phyloP scores from a whole-genome alignment of 768 basidiomycete species.

The Panaeolus cyanescens region DNA sequence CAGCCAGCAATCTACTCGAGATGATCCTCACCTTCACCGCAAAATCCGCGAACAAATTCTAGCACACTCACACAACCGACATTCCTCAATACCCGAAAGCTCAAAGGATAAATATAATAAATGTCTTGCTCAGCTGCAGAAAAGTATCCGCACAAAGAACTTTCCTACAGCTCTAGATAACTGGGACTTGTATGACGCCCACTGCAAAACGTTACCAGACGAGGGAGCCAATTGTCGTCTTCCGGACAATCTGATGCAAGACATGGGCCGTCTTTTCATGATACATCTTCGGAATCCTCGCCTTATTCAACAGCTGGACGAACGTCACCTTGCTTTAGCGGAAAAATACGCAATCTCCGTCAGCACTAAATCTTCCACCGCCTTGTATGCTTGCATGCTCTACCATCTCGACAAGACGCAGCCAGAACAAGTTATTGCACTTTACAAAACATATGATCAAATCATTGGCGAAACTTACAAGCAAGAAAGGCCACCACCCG shows the following conservation, averaged over 20 bases:
- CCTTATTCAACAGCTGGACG: not conserved
- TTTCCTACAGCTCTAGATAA: slow-evolving; percentile 10
- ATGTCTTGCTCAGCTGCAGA: slow-evolving; percentile 14
- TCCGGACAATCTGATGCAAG: slow-evolving; percentile 10
- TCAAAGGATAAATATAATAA: slow-evolving; percentile 17
- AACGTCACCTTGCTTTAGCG: not conserved
- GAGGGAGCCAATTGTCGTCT: slow-evolving; percentile 12
- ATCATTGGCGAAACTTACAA: not conserved
- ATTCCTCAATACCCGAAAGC: slow-evolving; percentile 13
- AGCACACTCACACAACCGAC: slow-evolving; percentile 18
- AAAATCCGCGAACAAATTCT: slow-evolving; percentile 25
- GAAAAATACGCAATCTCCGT: not conserved
- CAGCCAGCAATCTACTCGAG: not conserved
- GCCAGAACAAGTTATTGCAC: not conserved
- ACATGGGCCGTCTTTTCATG: slow-evolving; percentile 6
- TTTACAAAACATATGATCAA: not conserved
- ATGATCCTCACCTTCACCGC: slow-evolving; percentile 19
- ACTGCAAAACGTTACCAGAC: slow-evolving; percentile 8
- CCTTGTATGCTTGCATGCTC: slow-evolving; percentile 53
- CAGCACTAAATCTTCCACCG: slow-evolving; percentile 13
- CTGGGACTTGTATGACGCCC: slow-evolving; percentile 16
- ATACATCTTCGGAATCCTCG: not conserved
- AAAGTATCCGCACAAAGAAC: slow-evolving; percentile 12
- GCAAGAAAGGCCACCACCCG: not conserved
- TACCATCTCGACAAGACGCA: slow-evolving; percentile 34